Percentiles rank a stretch among this genome's conserved stretches.
These are phyloP conservation scores for Fraxinus ornus DNA, from an alignment of 305 asterid species.

Conservation along the genomic window DNA sequence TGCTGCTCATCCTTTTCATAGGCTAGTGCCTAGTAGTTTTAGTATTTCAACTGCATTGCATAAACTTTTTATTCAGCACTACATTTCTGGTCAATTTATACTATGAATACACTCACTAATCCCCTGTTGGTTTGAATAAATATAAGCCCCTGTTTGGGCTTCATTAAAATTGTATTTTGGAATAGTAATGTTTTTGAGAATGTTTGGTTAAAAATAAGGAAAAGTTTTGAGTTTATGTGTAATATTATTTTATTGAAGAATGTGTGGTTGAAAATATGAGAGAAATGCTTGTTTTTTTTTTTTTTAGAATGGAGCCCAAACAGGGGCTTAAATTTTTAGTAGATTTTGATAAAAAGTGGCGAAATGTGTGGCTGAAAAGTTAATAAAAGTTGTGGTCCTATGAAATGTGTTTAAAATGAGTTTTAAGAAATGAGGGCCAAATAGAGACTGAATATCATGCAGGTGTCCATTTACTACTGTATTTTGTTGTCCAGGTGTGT, in stretches of 20 bases:
- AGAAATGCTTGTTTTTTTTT: too few relatives aligned
- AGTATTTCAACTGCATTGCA: background rate
- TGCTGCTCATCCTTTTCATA: background rate
- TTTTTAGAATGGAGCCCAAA: too few relatives aligned
- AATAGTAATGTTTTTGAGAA: too few relatives aligned
- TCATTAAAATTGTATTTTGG: too few relatives aligned
- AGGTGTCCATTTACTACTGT: conserved; percentile 12
- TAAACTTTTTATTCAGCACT: background rate
- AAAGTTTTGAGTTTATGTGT: too few relatives aligned
- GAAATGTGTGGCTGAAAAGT: background rate
- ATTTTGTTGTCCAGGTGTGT: conserved; percentile 10
- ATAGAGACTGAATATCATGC: background rate
- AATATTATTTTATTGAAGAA: too few relatives aligned
- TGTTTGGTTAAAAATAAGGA: too few relatives aligned
- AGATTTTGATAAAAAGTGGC: background rate
- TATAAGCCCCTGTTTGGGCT: too few relatives aligned
- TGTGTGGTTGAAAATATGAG: too few relatives aligned
- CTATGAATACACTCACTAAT: background rate
- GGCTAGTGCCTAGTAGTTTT: background rate
- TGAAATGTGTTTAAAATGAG: background rate
- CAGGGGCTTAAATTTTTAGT: too few relatives aligned
- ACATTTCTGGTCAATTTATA: background rate
- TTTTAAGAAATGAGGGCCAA: background rate
- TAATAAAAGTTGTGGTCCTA: background rate
- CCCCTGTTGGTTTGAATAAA: background rate